phyloP scores from a whole-genome alignment of 345 rosid genomes.

The Euphorbia lathyris region DNA sequence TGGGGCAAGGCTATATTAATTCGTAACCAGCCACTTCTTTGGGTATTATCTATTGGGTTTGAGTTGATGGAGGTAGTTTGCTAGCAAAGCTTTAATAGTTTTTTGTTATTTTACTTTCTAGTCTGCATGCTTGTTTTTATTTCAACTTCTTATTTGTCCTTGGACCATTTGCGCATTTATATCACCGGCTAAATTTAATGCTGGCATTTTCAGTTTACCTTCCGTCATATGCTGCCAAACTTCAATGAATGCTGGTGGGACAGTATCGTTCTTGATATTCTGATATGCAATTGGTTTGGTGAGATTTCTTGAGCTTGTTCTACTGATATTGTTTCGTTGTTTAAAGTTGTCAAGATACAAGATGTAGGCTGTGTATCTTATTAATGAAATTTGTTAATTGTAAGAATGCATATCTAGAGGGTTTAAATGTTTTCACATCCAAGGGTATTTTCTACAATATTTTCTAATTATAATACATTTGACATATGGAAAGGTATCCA shows the following conservation, averaged over 20 bases:
- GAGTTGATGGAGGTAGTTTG: conserved; percentile 90
- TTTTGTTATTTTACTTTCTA: not conserved
- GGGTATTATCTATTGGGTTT: conserved; percentile 97
- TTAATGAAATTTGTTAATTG: not conserved
- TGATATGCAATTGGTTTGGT: conserved; percentile 99
- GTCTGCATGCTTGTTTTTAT: not conserved
- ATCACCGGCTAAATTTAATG: conserved; percentile 7
- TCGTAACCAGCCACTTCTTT: conserved; percentile 92
- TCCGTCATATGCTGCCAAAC: conserved; percentile 97
- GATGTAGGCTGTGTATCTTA: not conserved
- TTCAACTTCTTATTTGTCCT: not conserved
- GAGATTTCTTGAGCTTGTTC: conserved; percentile 29
- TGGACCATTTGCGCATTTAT: not conserved
- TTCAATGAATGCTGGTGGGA: conserved; percentile 99
- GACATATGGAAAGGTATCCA: not conserved
- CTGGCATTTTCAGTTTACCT: conserved; percentile 65
- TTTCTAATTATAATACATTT: not conserved
- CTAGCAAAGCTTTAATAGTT: not conserved
- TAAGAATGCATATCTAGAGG: not conserved
- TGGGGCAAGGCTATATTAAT: conserved; percentile 99
- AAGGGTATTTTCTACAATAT: not conserved
- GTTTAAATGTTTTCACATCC: not conserved
- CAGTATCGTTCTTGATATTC: conserved; percentile 91
- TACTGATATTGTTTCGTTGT: not conserved
- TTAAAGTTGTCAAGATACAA: not conserved